A percentile compares a stretch with the other conserved stretches of the same genome.
Evolutionary conservation across 352 stramenopile species (phyloP).

Genomic region (Phytopythium ostracodes): DNA sequence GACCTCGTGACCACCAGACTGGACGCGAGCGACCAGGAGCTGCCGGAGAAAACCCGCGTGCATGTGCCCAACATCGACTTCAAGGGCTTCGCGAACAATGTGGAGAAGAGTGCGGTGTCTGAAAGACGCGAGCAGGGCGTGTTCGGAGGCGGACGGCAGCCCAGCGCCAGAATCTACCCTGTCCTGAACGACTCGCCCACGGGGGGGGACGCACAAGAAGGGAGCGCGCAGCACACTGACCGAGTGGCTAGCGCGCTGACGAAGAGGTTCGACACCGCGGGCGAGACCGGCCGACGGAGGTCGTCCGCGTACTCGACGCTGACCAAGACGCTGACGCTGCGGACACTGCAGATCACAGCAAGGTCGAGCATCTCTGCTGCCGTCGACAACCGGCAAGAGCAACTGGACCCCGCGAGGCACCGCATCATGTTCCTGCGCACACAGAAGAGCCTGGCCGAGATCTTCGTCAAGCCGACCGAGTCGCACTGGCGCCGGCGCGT

Average conservation of each 20-base stretch:
- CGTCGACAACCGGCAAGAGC: not conserved
- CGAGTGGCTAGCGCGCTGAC: not conserved
- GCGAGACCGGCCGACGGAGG: not conserved
- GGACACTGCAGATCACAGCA: conserved; percentile 14
- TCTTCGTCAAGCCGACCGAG: conserved; percentile 37
- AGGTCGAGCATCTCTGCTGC: conserved; percentile 5
- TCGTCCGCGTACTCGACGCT: conserved; percentile 5
- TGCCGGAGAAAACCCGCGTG: not conserved
- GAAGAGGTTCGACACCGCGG: not conserved
- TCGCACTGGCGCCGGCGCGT: conserved; percentile 32
- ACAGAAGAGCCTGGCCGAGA: conserved; percentile 28
- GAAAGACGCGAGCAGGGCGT: not conserved
- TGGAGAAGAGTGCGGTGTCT: conserved; percentile 7
- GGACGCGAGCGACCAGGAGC: not conserved
- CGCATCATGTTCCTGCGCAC: conserved; percentile 40
- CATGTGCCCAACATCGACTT: conserved; percentile 2
- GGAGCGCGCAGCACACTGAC: not conserved
- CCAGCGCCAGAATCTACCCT: conserved; percentile 8
- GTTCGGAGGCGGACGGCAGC: not conserved
- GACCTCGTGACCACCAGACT: conserved; percentile 3
- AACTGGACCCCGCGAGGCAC: conserved; percentile 19
- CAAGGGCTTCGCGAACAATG: not conserved
- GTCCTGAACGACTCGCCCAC: conserved; percentile 3
- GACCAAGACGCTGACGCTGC: conserved; percentile 17
- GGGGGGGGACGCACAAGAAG: not conserved